Evolutionary conservation across 805 yeast species (phyloP), one percentile per base, ranked within the genome.

Genomic region (Starmerella stellata): DNA sequence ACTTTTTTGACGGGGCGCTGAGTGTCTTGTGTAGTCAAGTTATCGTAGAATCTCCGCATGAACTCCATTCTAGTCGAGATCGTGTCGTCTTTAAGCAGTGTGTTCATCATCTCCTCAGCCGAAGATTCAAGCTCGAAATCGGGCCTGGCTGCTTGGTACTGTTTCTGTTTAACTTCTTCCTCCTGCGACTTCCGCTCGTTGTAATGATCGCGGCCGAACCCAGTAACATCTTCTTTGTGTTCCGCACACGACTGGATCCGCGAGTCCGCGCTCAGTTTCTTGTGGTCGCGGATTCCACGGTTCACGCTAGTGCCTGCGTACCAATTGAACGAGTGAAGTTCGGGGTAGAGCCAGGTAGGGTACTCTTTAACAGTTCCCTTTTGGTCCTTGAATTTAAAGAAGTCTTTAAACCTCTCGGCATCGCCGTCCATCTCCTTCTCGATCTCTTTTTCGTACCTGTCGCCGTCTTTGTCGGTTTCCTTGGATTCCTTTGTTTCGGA

Each of bases 281-380:
- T 87, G 52, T 70, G 72, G 42, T 83, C 95, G 40, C 93, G 63
- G 17, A 87, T 69, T 38, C 96, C 96, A 30, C 63, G 59, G 52
- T 87, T 87, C 21, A 81, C 93, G 40, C 69, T 77, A 13, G 54
- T 51, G 21, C 95, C 94, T 0, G 94, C 92, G 51, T 92, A 66
- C 52, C 80, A 74, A 55, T 85, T 87, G 60, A 85, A 87, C 0
- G 93, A 49, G 37, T 56, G 57, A 25, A 51, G 41, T 30, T 56
- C 61, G 3, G 53, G 52, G 27, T 44, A 47, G 7, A 45, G 38
- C 52, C 52, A 49, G 3, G 30, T 36, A 4, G 49, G 50, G 39
- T 39, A 43, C 9, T 36, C 37, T 5, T 29, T 29, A 14, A 35
- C 38, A 3, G 3, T 19, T 4, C 29, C 25, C 5, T 4, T 27